phyloP scores from a whole-genome alignment of 2,329 filamentous ascomycete genomes.

The Aspergillus texensis region DNA sequence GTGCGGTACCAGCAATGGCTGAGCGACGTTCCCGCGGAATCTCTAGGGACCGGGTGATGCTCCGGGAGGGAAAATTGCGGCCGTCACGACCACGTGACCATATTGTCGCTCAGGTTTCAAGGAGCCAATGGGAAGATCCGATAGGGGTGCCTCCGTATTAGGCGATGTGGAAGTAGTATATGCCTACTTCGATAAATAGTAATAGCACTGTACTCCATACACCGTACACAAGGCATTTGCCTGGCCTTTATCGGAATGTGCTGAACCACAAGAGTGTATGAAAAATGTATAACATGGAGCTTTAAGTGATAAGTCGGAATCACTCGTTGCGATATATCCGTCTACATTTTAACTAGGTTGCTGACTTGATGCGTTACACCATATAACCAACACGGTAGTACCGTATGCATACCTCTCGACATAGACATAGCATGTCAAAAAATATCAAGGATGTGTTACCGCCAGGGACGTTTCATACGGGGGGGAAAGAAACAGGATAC shows the following conservation, averaged over 20 bases:
- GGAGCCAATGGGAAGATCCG: conserved; percentile 1
- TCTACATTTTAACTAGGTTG: not conserved
- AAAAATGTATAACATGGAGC: not conserved
- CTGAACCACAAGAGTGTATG: not conserved
- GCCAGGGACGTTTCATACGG: not conserved
- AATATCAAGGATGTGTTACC: not conserved
- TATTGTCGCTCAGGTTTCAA: not conserved
- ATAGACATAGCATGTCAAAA: not conserved
- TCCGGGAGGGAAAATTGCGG: conserved; percentile 27
- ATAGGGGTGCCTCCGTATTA: not conserved
- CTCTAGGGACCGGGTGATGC: not conserved
- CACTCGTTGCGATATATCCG: not conserved
- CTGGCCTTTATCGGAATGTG: not conserved
- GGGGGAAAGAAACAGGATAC: not conserved
- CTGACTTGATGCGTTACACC: not conserved
- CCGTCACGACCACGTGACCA: conserved; percentile 21
- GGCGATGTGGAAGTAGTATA: not conserved
- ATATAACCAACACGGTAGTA: not conserved
- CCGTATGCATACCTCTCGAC: not conserved
- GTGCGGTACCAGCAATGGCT: conserved; percentile 36
- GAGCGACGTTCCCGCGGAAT: conserved; percentile 15
- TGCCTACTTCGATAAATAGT: not conserved
- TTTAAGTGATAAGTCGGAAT: not conserved
- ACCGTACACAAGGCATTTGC: not conserved
- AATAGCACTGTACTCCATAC: not conserved